These are phyloP conservation scores for Blastobotrys terrestris DNA, from an alignment of 805 yeast species.

Conservation along the genomic window DNA sequence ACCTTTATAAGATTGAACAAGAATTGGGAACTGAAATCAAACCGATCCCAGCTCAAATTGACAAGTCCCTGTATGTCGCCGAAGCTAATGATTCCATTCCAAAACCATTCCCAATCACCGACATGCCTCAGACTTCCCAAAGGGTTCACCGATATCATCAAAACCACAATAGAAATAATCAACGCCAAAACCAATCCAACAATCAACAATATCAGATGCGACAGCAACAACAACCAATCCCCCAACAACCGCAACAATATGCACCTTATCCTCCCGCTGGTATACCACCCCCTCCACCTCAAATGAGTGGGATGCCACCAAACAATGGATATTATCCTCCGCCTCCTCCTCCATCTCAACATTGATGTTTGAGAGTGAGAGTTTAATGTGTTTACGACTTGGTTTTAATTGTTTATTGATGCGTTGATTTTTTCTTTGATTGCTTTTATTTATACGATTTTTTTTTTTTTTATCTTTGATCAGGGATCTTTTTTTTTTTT, in stretches of 20 bases:
- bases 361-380: neutral
- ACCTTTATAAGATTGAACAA: conserved; percentile 90
- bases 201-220: conserved; percentile 15
- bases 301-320: conserved; percentile 14
- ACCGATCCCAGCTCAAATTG: conserved; percentile 93
- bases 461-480: too few relatives aligned
- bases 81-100: conserved; percentile 57
- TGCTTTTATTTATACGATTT: neutral
- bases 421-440: neutral
- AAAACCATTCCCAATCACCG: conserved; percentile 76
- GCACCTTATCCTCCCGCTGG: conserved; percentile 13
- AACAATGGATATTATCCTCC: conserved; percentile 12
- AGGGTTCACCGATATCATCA: conserved; percentile 15
- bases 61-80: conserved; percentile 81
- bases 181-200: conserved; percentile 13
- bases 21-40: conserved; percentile 96
- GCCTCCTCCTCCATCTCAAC: conserved; percentile 9
- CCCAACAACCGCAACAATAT: conserved; percentile 1
- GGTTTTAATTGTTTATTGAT: too few relatives aligned
- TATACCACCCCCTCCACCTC: conserved; percentile 12
- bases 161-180: conserved; percentile 10
- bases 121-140: conserved; percentile 23
- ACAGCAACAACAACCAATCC: conserved; percentile 3
- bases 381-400: neutral
- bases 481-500: conserved; percentile 7